Evolutionary conservation across 2,329 filamentous ascomycete genomes (phyloP).

Genomic region (Aspergillus calidoustus): DNA sequence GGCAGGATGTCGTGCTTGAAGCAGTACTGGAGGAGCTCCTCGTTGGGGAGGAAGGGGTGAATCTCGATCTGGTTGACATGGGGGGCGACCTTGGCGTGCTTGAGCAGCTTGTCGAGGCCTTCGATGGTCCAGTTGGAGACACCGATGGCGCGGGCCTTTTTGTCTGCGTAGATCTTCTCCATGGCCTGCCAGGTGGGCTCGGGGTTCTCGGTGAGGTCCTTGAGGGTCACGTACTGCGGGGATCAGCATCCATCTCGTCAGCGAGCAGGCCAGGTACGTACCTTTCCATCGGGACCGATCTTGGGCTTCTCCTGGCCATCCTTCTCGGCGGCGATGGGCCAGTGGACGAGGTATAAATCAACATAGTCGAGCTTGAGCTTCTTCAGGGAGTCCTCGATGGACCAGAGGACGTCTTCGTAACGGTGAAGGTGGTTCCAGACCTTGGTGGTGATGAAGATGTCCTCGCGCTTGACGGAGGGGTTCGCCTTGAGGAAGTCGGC

Average conservation of each 20-base stretch:
- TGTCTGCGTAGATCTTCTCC: slow-evolving; percentile 62
- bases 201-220: slow-evolving; percentile 68
- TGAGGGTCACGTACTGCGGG: slow-evolving; percentile 63
- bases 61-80: slow-evolving; percentile 53
- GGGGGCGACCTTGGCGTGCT: slow-evolving; percentile 48
- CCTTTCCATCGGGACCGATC: slow-evolving; percentile 58
- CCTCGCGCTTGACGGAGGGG: slow-evolving; percentile 52
- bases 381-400: slow-evolving; percentile 64
- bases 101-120: slow-evolving; percentile 53
- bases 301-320: slow-evolving; percentile 53
- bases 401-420: slow-evolving; percentile 51
- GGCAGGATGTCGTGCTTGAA: slow-evolving; percentile 47
- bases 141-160: slow-evolving; percentile 71
- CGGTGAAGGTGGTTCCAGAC: slow-evolving; percentile 60
- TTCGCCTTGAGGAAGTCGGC: slow-evolving; percentile 59
- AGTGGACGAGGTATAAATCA: slow-evolving; percentile 68
- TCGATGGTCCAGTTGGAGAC: slow-evolving; percentile 74
- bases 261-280: slow-evolving; percentile 27
- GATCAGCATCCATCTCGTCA: slow-evolving; percentile 14
- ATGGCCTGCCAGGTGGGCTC: slow-evolving; percentile 69
- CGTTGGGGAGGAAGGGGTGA: slow-evolving; percentile 54
- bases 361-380: slow-evolving; percentile 73
- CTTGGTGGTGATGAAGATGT: slow-evolving; percentile 59
- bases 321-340: slow-evolving; percentile 57
- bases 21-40: slow-evolving; percentile 48